Base-by-base conservation (phyloP, 495 filamentous ascomycete species). In the Penicillium flavigenum region DNA sequence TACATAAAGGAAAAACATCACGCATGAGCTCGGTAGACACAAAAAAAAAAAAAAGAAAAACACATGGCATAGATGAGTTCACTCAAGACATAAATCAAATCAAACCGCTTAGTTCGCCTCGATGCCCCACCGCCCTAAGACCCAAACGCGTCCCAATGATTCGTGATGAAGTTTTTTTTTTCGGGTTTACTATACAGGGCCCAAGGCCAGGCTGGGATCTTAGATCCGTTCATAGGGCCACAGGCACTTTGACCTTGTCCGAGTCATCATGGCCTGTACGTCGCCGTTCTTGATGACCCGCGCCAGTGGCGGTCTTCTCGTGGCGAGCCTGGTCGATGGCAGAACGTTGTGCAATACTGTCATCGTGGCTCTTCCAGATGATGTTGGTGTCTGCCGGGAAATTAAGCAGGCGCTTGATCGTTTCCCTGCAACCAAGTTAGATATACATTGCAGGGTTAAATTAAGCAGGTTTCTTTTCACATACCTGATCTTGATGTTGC, bases 401-500 rank as follows among this genome's bases (percentile, higher is more conserved):
- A 47, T 80, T 80, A 44, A 98, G 85, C 59, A 92, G 79, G 60
- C 91, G 89, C 72, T 91, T 95, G 76, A 98, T 89, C 24, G 89
- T 94, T 79, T 98, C 91, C 64, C 92, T 97, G 57, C 24, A 41
- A 16, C 5, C 7, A 45, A 14, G 20, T 61, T 48, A 61, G 59
- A 42, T 27, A 47, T 22, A 26, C 5, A 2, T 11, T 16, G 19
- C 19, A n/a, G 4, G 2, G 8, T 22, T 3, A 38, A 7, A 9
- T 4, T 2, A 5, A 42, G 10, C 2, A 19, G 32, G n/a, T 20
- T 68, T 24, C 20, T 5, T 32, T 26, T 26, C 24, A 20, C 83
- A 64, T 83, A 96, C 91, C 92, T 86, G 62, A 98, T 96, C 79
- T 97, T 98, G 67, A 98, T 89, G 74, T 96, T 95, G 65, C 90